These are phyloP conservation scores for Pholiota molesta DNA, from an alignment of 768 basidiomycete species.

Conservation along the genomic window DNA sequence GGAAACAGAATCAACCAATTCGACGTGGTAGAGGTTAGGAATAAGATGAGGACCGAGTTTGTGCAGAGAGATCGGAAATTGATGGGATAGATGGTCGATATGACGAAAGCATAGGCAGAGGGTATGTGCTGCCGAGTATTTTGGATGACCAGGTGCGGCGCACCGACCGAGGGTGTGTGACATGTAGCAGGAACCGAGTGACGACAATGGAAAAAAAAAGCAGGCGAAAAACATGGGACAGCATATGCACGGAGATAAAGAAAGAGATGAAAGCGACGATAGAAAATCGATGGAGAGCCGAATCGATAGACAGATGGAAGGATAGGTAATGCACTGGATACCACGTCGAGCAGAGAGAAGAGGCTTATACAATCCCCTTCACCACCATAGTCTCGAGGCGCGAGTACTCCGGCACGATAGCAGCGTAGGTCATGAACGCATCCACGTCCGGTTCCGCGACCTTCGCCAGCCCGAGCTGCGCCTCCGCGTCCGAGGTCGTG, in stretches of 20 bases:
- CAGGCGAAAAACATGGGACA: conserved; percentile 5
- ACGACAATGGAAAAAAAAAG: conserved; percentile 7
- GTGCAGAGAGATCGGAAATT: background rate
- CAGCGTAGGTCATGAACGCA: conserved; percentile 84
- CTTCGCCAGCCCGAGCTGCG: conserved; percentile 76
- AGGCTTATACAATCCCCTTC: conserved; percentile 47
- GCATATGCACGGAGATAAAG: conserved; percentile 1
- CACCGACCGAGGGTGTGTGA: background rate
- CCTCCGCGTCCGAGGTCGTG: conserved; percentile 71
- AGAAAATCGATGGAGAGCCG: background rate
- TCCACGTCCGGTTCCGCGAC: conserved; percentile 85
- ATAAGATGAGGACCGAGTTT: background rate
- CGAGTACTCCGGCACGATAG: conserved; percentile 83
- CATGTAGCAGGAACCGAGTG: background rate
- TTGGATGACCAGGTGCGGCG: background rate
- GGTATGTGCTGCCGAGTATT: background rate
- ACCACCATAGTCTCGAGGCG: conserved; percentile 79
- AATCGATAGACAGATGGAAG: background rate
- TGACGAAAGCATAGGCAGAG: background rate
- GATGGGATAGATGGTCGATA: background rate
- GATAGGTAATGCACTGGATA: background rate
- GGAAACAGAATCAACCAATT: background rate
- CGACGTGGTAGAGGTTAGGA: background rate
- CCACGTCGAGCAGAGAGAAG: conserved; percentile 25
- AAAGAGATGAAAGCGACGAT: conserved; percentile 6